Base-by-base conservation (phyloP, 1,284 basidiomycete genomes). In the Rhodotorula glutinis region DNA sequence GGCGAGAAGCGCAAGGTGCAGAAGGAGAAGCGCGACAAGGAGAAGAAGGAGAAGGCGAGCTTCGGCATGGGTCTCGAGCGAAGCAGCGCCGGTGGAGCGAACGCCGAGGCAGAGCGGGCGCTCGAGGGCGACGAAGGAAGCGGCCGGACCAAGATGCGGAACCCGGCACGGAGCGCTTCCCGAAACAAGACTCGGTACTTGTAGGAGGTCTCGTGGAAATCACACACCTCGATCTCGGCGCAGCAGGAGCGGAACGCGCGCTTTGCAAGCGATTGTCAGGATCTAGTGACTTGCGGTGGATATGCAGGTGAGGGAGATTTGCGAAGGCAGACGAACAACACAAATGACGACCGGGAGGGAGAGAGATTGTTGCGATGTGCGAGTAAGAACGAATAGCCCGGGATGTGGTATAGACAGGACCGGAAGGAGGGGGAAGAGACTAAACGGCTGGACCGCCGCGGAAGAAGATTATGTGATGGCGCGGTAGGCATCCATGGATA, bases 51-150 rank as follows among this genome's bases (percentile, higher is more conserved):
- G 71, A 77, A 67, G 75, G 76, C 52, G 72, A 82, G 79, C 67
- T 95, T 92, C 78, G 94, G 88, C 56, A 88, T 85, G 55, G 92
- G 89, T 38, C 82, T 92, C 86, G 92, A 92, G 82, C 88, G 83
- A 29, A 90, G 89, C 13, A 83, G 83, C 2, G 64, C 56, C 16
- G 58, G 57, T 17, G 41, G 27, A 7, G 29, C 30, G 19, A 16
- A 53, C 16, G 66, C 61, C 43, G 60, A 71, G 40, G 66, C 65
- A 2, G 54, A 62, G 56, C 51, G 41, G 17, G 62, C 53, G 46
- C 59, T 70, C 8, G 71, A 69, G 25, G 72, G 64, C 30, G 69
- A 73, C 57, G 66, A 71, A 17, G 72, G 57, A 2, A 62, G 56
- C 14, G 72, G 72, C 5, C 27, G 72, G 30, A 66, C 43, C 52